Conservation (phyloP, 768 basidiomycete species). For the Pluteus cervinus region DNA sequence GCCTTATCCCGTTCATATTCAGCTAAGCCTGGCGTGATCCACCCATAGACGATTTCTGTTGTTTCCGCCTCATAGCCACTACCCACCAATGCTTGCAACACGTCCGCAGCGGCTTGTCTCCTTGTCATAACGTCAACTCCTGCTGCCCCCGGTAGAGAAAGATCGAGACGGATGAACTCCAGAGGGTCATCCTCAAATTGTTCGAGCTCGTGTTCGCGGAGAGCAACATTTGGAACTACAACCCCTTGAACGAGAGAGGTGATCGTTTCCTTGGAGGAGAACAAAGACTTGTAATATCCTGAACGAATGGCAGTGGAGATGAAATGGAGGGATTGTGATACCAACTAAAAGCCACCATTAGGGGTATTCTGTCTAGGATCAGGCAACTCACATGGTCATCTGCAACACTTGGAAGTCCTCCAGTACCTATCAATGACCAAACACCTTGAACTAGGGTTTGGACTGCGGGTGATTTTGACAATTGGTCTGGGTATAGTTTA, state of each 20-base stretch:
- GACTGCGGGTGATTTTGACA: conserved; percentile 57
- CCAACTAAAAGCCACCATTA: conserved; percentile 44
- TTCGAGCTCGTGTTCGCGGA: conserved; percentile 87
- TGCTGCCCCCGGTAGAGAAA: conserved; percentile 55
- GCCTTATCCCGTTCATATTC: conserved; percentile 58
- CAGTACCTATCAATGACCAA: conserved; percentile 82
- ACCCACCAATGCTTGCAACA: conserved; percentile 85
- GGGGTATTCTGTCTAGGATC: not conserved
- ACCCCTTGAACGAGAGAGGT: conserved; percentile 82
- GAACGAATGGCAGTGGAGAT: conserved; percentile 90
- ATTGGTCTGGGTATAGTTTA: conserved; percentile 76
- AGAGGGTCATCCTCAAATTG: conserved; percentile 97
- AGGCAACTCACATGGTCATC: conserved; percentile 61
- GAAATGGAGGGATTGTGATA: conserved; percentile 87
- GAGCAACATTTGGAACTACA: conserved; percentile 86
- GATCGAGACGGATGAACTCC: conserved; percentile 87
- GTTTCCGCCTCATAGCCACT: conserved; percentile 77
- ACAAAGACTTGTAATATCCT: conserved; percentile 74
- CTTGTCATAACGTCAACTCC: conserved; percentile 68
- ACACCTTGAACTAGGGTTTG: conserved; percentile 77
- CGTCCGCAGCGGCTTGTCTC: conserved; percentile 90
- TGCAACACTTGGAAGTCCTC: conserved; percentile 58
- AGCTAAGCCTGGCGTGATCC: conserved; percentile 70
- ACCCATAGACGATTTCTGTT: conserved; percentile 83
- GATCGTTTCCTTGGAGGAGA: conserved; percentile 78